A percentile compares a stretch with the other conserved stretches of the same genome.
These are phyloP conservation scores for Argentina anserina DNA, from an alignment of 306 rosid genomes.

Conservation along the genomic window DNA sequence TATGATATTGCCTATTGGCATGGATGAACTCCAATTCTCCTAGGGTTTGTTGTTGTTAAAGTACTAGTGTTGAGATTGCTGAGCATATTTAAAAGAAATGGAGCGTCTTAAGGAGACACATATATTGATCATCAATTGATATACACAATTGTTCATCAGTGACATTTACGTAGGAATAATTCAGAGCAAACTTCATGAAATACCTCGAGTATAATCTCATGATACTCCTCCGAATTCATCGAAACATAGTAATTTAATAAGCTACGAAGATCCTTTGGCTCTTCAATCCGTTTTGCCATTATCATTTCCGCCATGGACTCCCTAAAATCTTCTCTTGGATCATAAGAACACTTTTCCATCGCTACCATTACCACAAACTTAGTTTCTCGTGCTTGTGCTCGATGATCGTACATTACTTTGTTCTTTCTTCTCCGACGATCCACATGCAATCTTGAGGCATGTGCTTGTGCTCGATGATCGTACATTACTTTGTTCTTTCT, in stretches of 20 bases:
- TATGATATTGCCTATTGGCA: too few relatives aligned
- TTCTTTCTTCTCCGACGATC: slow-evolving; percentile 50
- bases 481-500: slow-evolving; percentile 33
- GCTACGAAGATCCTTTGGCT: slow-evolving; percentile 69
- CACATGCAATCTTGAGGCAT: slow-evolving; percentile 17
- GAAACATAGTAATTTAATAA: slow-evolving; percentile 83
- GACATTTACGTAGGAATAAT: slow-evolving; percentile 63
- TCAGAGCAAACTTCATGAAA: slow-evolving; percentile 73
- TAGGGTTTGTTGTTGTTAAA: too few relatives aligned
- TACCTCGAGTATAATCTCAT: slow-evolving; percentile 53
- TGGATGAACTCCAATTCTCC: too few relatives aligned
- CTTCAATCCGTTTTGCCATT: slow-evolving; percentile 53
- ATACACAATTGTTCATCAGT: background rate
- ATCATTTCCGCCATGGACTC: slow-evolving; percentile 86
- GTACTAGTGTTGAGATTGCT: too few relatives aligned
- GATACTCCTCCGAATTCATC: slow-evolving; percentile 63
- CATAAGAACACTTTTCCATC: slow-evolving; percentile 71
- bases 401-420: slow-evolving; percentile 24
- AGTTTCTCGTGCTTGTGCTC: slow-evolving; percentile 25
- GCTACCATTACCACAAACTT: slow-evolving; percentile 83
- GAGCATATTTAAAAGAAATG: too few relatives aligned
- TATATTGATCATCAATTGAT: too few relatives aligned
- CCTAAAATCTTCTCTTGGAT: slow-evolving; percentile 81
- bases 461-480: slow-evolving; percentile 21
- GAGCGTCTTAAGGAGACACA: too few relatives aligned